Conservation (phyloP, 139 green algal genomes). For the Pleodorina starrii region DNA sequence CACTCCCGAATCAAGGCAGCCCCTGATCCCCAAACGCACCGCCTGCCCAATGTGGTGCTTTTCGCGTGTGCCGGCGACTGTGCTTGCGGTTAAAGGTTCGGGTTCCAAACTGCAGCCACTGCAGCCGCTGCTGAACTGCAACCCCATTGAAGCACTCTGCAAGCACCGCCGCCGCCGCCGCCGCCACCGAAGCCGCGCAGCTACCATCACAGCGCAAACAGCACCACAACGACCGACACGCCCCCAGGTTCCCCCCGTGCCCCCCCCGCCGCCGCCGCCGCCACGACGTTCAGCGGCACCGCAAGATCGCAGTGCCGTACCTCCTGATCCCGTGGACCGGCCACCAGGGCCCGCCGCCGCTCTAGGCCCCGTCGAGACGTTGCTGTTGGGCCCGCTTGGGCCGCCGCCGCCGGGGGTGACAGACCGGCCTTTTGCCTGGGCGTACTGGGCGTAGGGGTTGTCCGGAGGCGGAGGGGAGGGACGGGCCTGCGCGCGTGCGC, state of each 20-base stretch:
- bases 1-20: too few relatives aligned
- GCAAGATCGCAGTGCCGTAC: conserved; percentile 13
- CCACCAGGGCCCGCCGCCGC: not conserved
- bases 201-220: not conserved
- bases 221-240: not conserved
- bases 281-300: conserved; percentile 4
- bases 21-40: too few relatives aligned
- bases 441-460: conserved; percentile 46
- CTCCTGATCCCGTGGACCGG: not conserved
- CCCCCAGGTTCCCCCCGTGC: not conserved
- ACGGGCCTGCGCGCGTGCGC: conserved; percentile 17
- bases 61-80: too few relatives aligned
- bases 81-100: too few relatives aligned
- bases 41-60: too few relatives aligned
- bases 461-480: conserved; percentile 38
- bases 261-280: not conserved
- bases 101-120: too few relatives aligned
- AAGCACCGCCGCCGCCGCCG: too few relatives aligned
- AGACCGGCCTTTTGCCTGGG: not conserved
- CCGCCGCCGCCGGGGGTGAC: not conserved
- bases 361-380: too few relatives aligned
- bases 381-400: not conserved
- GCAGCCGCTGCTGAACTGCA: too few relatives aligned
- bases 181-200: too few relatives aligned
- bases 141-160: too few relatives aligned